Conservation (phyloP, 2,329 filamentous ascomycete species). For the Aspergillus sp. region DNA sequence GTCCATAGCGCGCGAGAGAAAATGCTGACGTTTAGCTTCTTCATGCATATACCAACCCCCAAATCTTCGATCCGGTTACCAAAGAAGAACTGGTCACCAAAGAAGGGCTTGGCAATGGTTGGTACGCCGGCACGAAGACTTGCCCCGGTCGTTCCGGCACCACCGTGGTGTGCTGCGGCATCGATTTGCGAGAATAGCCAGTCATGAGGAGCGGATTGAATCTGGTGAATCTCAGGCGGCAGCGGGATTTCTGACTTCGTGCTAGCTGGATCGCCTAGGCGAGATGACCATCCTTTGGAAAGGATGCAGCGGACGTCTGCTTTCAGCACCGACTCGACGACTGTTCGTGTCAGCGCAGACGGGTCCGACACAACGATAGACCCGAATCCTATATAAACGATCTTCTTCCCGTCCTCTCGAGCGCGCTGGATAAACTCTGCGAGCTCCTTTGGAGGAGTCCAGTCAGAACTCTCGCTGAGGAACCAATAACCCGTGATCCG, state of each 20-base stretch:
- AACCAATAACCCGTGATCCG: conserved; percentile 98
- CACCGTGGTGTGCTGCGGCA: conserved; percentile 90
- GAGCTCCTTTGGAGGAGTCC: conserved; percentile 73
- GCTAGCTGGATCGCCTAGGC: conserved; percentile 60
- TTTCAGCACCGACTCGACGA: conserved; percentile 85
- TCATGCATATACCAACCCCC: conserved; percentile 85
- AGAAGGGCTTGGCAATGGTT: conserved; percentile 94
- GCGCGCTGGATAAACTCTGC: conserved; percentile 80
- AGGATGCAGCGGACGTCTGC: conserved; percentile 93
- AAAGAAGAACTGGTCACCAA: conserved; percentile 97
- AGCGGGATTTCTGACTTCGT: conserved; percentile 66
- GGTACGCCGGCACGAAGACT: conserved; percentile 87
- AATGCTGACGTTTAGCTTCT: conserved; percentile 81
- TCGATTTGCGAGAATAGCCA: conserved; percentile 96
- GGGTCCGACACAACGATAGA: conserved; percentile 93
- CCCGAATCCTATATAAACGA: conserved; percentile 96
- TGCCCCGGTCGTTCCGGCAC: conserved; percentile 90
- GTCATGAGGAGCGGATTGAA: conserved; percentile 89
- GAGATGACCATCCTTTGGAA: conserved; percentile 96
- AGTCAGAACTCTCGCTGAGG: conserved; percentile 72
- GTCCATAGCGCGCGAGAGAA: conserved; percentile 90
- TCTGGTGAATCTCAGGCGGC: conserved; percentile 79
- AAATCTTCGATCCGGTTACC: conserved; percentile 86
- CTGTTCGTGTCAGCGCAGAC: conserved; percentile 82
- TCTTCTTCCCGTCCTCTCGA: conserved; percentile 76